Evolutionary conservation across 495 filamentous ascomycete genomes (phyloP), one percentile per base, ranked within the genome.

Genomic region (Zalerion maritima): DNA sequence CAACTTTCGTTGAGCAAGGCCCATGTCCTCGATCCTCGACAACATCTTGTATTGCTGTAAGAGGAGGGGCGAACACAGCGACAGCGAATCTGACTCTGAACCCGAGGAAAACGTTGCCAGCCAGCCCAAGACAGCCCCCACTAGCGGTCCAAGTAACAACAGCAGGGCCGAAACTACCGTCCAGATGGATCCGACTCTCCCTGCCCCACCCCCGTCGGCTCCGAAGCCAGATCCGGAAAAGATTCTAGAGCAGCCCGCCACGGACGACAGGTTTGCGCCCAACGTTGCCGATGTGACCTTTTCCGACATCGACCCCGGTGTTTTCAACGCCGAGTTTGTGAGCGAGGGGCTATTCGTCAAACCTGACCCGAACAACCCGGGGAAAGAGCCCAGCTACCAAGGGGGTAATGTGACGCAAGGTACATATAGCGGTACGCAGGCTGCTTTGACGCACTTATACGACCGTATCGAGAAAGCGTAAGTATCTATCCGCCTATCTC

Each of bases 361-460:
- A 6, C 4, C 49, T 20, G 49, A 50, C 21, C 39, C 37, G 7
- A 24, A 36, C n/a, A 19, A 47, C 18, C 41, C 43, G 0, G 29
- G 28, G 6, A 18, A 24, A 3, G 34, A 43, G 17, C 28, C 24
- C 6, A 34, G 35, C 22, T 46, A 46, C 4, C 28, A 46, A 26
- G n/a, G n/a, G n/a, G 49, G 44, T 5, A 42, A 48, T 12, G 42
- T 54, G 10, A 21, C 14, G 13, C 28, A 47, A 26, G 50, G 49
- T 1, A 45, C 42, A 4, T 59, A 56, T 26, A 28, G 41, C 12
- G 57, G 57, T 3, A 61, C 57, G 0, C 50, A 58, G 27, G 31
- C 56, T 3, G 56, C 57, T 4, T 28, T 61, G 21, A 59, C 52
- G 0, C 46, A 61, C 34, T 37, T 49, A 1, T 58, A 59, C 32